Base-by-base conservation (phyloP, 352 stramenopile genomes). In the Pythium aristosporum region DNA sequence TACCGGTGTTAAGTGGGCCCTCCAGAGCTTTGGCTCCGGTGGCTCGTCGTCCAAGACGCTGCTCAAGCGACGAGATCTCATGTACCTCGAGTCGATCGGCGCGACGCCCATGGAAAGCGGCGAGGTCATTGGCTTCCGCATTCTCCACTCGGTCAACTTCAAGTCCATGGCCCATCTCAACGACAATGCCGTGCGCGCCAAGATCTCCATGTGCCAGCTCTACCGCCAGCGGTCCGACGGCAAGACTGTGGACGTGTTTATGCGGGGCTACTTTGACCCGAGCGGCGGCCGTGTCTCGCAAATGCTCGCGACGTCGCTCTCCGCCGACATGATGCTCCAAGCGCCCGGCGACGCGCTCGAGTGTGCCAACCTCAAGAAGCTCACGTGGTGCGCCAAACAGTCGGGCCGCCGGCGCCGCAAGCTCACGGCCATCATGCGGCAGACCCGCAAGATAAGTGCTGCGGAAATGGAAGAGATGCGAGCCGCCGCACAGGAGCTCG, bases 91-190 rank as follows among this genome's bases (percentile, higher is more conserved):
- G 52, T 73, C 74, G 10, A 75, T 73, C 41, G 82, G 82, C 0
- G 42, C 79, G 13, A 70, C 63, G 15, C 74, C 59, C 0, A 53
- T 70, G 23, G 34, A 67, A 7, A 77, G 66, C 25, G 77, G 77
- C 56, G 69, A 85, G 32, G 64, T 63, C 13, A 46, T 91, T 16
- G 81, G 82, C 36, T 89, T 85, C 65, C 76, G 76, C 15, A 71
- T 91, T 30, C 66, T 83, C 58, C 82, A 91, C 57, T 91, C 81
- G 34, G 74, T 90, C 48, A 73, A 76, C 44, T 72, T 87, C 57
- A 80, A 82, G 23, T 77, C 79, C 32, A 65, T 88, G 41, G 63
- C 74, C 9, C 58, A 77, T 25, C 55, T 84, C 28, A 75, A 73
- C 16, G 61, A 67, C n/a, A 73, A 66, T 13, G 72, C 79, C 9